Base-by-base conservation (phyloP, 495 filamentous ascomycete species). In the Penicillium roqueforti region DNA sequence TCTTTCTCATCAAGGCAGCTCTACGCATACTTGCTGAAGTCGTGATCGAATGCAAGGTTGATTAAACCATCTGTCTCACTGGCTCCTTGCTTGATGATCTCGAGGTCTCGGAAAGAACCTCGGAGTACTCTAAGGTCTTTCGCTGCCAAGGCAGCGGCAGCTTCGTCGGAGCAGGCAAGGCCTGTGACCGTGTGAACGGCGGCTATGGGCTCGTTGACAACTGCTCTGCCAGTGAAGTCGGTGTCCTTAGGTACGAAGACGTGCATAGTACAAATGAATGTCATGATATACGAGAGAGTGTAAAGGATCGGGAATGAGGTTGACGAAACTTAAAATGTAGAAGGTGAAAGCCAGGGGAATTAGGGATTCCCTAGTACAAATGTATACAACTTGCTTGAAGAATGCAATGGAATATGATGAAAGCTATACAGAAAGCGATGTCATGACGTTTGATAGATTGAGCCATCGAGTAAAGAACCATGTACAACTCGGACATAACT, bases 191-290 rank as follows among this genome's bases (percentile, higher is more conserved):
- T 52, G 56, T 80, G 74, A 18, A 74, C 74, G 20, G 57, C 51
- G 5, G 50, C 29, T 34, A 80, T 61, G 32, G 78, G 67, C 37
- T 78, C 65, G 36, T 73, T 53, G 23, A 73, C 65, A 11, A 78
- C 66, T 6, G 69, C 69, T 25, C 56, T 47, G 57, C 78, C 78
- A 47, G 80, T 67, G 48, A 69, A 76, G 63, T 76, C 76, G 37
- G 71, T 68, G 7, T 73, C 69, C 38, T 77, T 76, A 19, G 78
- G 80, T 38, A 80, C 65, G 51, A 81, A 79, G 58, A 79, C 53
- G 23, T 45, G 62, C 62, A 65, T 62, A 10, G 39, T 51, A 53
- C 40, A 18, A 10, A 34, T 22, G 18, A 11, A n/a, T 32, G 18
- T 25, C 7, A 6, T 14, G 13, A 25, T n/a, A n/a, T n/a, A n/a